Conservation (phyloP, 345 rosid species). For the Gossypium sturtianum region DNA sequence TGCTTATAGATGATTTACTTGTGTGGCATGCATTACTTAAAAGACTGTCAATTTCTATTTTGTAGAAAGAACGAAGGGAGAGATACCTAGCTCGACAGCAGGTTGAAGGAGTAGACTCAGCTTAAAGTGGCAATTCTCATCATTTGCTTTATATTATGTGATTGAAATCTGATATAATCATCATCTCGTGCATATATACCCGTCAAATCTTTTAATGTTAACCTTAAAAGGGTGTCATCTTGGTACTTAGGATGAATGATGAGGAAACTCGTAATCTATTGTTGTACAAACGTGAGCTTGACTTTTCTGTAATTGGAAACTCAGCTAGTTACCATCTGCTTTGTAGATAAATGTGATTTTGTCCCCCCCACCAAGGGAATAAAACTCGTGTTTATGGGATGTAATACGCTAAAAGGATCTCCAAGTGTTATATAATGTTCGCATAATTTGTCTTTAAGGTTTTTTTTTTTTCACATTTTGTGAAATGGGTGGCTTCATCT, state of each 20-base stretch:
- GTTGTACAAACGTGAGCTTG: conserved; percentile 5
- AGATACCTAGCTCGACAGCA: conserved; percentile 94
- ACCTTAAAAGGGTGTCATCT: neutral
- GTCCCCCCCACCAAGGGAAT: neutral
- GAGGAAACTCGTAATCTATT: neutral
- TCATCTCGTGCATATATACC: neutral
- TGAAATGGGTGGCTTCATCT: neutral
- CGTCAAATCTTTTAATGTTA: neutral
- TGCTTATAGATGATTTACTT: neutral
- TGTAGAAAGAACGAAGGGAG: conserved; percentile 92
- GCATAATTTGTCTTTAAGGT: neutral
- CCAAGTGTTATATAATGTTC: neutral
- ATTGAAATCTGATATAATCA: neutral
- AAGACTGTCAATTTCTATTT: neutral
- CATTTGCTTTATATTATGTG: neutral
- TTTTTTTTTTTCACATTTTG: neutral
- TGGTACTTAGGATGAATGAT: neutral
- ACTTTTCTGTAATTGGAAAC: conserved; percentile 10
- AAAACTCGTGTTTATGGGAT: neutral
- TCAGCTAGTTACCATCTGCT: neutral
- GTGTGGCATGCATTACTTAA: neutral
- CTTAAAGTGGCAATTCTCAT: conserved; percentile 24
- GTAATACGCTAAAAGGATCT: neutral
- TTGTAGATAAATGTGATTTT: conserved; percentile 19
- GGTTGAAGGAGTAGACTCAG: conserved; percentile 72